Conservation (phyloP, 305 asterid species). For the Rubia tinctorum region DNA sequence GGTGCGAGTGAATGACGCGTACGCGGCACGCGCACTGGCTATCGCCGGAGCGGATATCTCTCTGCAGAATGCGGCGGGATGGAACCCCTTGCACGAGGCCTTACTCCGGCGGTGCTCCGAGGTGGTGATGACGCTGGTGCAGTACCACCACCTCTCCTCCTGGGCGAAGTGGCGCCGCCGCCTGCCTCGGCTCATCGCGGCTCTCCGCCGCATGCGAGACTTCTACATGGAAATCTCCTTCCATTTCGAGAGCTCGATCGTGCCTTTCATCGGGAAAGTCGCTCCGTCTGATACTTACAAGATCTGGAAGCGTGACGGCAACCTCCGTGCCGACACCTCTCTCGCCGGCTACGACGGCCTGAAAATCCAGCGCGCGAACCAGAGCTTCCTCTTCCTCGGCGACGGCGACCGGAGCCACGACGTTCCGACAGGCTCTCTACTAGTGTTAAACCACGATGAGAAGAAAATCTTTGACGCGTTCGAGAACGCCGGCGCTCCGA, state of each 20-base stretch:
- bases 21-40: constrained; percentile 54
- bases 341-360: constrained; percentile 22
- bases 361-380: constrained; percentile 86
- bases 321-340: too few species aligned
- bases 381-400: constrained; percentile 78
- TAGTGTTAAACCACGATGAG: constrained; percentile 81
- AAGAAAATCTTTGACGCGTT: constrained; percentile 79
- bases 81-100: constrained; percentile 90
- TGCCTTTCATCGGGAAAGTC: constrained; percentile 82
- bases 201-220: constrained; percentile 79
- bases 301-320: too few species aligned
- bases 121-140: constrained; percentile 57
- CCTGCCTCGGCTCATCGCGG: constrained; percentile 77
- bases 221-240: constrained; percentile 93
- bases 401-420: constrained; percentile 44
- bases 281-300: constrained; percentile 48
- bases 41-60: constrained; percentile 77
- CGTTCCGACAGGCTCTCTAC: constrained; percentile 63
- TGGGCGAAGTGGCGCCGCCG: constrained; percentile 95
- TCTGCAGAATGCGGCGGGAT: constrained; percentile 81
- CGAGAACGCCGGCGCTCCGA: constrained; percentile 68
- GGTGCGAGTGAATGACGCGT: constrained; percentile 70
- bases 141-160: constrained; percentile 71
- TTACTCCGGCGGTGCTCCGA: constrained; percentile 73
- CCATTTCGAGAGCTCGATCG: constrained; percentile 88